phyloP scores from a whole-genome alignment of 192 early-diverging fungal genomes.

The Linnemannia elongata region DNA sequence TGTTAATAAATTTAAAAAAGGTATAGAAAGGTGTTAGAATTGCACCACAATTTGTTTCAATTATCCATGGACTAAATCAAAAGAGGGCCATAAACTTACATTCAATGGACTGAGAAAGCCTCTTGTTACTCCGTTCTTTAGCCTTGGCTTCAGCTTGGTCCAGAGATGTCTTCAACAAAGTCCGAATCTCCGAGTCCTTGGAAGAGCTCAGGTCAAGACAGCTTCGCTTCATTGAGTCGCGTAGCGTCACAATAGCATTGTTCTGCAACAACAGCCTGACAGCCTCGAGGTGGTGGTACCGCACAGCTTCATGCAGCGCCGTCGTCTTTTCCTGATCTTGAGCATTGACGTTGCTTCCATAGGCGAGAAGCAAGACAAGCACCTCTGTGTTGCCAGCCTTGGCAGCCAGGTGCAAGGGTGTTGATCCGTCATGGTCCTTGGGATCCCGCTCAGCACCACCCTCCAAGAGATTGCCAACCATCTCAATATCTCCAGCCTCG shows the following conservation, averaged over 20 bases:
- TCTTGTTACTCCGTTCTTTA: conserved; percentile 55
- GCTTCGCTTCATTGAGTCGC: conserved; percentile 69
- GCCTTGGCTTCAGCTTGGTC: conserved; percentile 50
- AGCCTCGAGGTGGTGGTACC: conserved; percentile 59
- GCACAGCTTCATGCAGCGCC: conserved; percentile 76
- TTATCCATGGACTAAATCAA: neutral
- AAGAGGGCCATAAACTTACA: conserved; percentile 3
- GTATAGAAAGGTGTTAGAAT: neutral
- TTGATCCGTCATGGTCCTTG: conserved; percentile 76
- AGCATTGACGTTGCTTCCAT: conserved; percentile 72
- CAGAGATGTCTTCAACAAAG: conserved; percentile 30
- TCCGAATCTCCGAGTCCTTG: conserved; percentile 42
- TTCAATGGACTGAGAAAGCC: conserved; percentile 33
- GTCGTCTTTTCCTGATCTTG: conserved; percentile 71
- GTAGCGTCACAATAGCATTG: conserved; percentile 60
- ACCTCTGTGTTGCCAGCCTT: conserved; percentile 66
- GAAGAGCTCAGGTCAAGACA: conserved; percentile 65
- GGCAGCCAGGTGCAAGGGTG: conserved; percentile 76
- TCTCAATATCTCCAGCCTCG: conserved; percentile 69
- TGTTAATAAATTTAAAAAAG: conserved; percentile 4
- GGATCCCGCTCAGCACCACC: conserved; percentile 72
- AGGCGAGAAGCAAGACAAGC: conserved; percentile 61
- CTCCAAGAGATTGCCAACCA: conserved; percentile 65
- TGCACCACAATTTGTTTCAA: neutral
- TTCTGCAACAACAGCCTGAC: conserved; percentile 60